These are phyloP conservation scores for Geosmithia flava DNA, from an alignment of 2,329 filamentous ascomycete genomes.

Conservation along the genomic window DNA sequence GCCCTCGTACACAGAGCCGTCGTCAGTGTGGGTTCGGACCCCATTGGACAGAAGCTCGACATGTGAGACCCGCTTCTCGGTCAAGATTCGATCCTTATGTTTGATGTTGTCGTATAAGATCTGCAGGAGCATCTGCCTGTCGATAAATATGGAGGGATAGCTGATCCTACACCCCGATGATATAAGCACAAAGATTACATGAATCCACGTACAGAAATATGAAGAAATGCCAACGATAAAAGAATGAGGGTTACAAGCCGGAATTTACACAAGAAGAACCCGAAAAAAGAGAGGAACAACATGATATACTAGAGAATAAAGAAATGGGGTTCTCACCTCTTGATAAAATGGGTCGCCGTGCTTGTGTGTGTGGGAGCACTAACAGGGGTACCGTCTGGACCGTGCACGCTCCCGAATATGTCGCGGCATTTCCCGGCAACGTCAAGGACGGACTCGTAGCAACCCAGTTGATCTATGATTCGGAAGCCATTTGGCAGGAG, in stretches of 20 bases:
- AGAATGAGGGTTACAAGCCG: not conserved
- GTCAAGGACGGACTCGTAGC: slow-evolving; percentile 9
- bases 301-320: too few species aligned
- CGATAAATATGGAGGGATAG: slow-evolving; percentile 19
- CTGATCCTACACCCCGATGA: slow-evolving; percentile 7
- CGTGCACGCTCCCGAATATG: not conserved
- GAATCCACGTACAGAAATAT: not conserved
- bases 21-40: slow-evolving; percentile 15
- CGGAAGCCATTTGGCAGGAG: slow-evolving; percentile 26
- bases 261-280: too few species aligned
- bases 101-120: slow-evolving; percentile 18
- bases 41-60: slow-evolving; percentile 4
- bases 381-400: not conserved
- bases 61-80: slow-evolving; percentile 6
- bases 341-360: not conserved
- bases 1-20: slow-evolving; percentile 10
- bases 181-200: not conserved
- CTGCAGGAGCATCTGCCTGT: slow-evolving; percentile 18
- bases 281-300: too few species aligned
- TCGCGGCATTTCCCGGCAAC: not conserved
- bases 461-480: slow-evolving; percentile 34
- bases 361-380: not conserved
- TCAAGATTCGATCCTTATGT: slow-evolving; percentile 11
- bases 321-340: not conserved
- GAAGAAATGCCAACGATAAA: not conserved